A percentile compares a stretch with the other conserved stretches of the same genome.
Conservation (phyloP, 148 eudicot species). For the Chenopodium suecicum region DNA sequence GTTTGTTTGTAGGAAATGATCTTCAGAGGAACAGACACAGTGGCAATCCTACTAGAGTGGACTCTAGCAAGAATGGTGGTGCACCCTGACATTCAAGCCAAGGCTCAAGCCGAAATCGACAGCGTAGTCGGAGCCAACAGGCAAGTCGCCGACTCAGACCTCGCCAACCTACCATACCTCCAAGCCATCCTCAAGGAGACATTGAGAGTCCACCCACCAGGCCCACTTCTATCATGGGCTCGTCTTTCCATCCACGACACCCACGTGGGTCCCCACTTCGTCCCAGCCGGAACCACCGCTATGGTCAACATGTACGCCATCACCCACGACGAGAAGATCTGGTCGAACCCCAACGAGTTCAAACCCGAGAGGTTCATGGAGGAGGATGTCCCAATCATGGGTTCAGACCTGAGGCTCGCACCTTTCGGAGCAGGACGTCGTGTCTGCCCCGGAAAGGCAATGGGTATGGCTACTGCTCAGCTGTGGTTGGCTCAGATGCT, state of each 20-base stretch:
- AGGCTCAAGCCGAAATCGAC: slow-evolving; percentile 77
- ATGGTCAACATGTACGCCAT: slow-evolving; percentile 99
- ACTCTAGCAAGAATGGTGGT: slow-evolving; percentile 86
- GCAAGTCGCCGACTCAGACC: slow-evolving; percentile 55
- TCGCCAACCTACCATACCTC: slow-evolving; percentile 71
- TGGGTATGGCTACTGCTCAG: slow-evolving; percentile 76
- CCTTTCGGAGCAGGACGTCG: slow-evolving; percentile 90
- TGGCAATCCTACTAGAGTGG: slow-evolving; percentile 87
- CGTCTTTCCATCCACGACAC: slow-evolving; percentile 85
- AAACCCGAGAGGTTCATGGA: slow-evolving; percentile 68
- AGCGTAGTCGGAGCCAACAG: slow-evolving; percentile 34
- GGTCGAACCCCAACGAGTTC: slow-evolving; percentile 64
- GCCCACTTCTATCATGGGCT: slow-evolving; percentile 96
- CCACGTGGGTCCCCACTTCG: slow-evolving; percentile 58
- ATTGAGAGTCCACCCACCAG: slow-evolving; percentile 87
- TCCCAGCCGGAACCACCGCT: slow-evolving; percentile 90
- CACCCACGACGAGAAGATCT: slow-evolving; percentile 64
- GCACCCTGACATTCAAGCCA: slow-evolving; percentile 87
- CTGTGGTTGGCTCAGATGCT: slow-evolving; percentile 89
- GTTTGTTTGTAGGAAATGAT: slow-evolving; percentile 69
- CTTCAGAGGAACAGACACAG: slow-evolving; percentile 95
- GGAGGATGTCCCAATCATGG: slow-evolving; percentile 77
- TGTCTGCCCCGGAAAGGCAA: slow-evolving; percentile 85
- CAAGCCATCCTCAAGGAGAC: slow-evolving; percentile 80
- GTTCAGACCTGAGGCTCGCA: slow-evolving; percentile 72